phyloP scores from a whole-genome alignment of 345 rosid species.

The Bruguiera sexangula region DNA sequence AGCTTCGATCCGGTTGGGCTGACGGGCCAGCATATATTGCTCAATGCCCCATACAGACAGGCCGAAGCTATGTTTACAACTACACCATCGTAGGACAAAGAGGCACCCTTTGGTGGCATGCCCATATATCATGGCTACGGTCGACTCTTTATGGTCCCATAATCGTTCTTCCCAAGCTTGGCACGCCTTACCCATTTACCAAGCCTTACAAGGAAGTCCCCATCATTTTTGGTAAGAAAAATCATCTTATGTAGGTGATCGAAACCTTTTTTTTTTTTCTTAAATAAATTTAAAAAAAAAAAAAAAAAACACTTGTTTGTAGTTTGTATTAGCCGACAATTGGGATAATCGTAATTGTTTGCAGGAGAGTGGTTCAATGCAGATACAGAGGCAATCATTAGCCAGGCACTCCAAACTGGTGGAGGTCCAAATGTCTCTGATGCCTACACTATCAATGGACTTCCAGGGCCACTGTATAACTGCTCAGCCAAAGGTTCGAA shows the following conservation, averaged over 20 bases:
- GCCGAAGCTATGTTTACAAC: conserved; percentile 21
- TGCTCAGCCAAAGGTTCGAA: conserved; percentile 11
- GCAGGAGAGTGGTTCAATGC: conserved; percentile 21
- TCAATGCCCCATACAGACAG: conserved; percentile 18
- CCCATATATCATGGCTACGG: conserved; percentile 18
- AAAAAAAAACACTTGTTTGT: no score
- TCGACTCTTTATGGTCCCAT: conserved; percentile 13
- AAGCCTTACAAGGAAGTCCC: conserved; percentile 21
- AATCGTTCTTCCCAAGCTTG: conserved; percentile 14
- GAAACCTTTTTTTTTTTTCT: neutral
- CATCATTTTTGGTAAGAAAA: conserved; percentile 9
- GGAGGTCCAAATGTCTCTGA: conserved; percentile 23
- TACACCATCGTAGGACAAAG: conserved; percentile 18
- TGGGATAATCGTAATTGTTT: neutral
- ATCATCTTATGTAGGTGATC: no score
- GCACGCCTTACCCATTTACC: conserved; percentile 12
- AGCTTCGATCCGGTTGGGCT: conserved; percentile 17
- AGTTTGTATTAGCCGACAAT: neutral
- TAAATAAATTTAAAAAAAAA: no score
- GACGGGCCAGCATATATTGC: conserved; percentile 18
- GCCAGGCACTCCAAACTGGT: conserved; percentile 17
- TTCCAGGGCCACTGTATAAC: conserved; percentile 18
- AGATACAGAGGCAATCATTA: conserved; percentile 12
- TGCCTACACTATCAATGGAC: conserved; percentile 15
- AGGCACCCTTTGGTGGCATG: conserved; percentile 25